These are phyloP conservation scores for Termitomyces sp. DNA, from an alignment of 768 basidiomycete genomes.

Conservation along the genomic window DNA sequence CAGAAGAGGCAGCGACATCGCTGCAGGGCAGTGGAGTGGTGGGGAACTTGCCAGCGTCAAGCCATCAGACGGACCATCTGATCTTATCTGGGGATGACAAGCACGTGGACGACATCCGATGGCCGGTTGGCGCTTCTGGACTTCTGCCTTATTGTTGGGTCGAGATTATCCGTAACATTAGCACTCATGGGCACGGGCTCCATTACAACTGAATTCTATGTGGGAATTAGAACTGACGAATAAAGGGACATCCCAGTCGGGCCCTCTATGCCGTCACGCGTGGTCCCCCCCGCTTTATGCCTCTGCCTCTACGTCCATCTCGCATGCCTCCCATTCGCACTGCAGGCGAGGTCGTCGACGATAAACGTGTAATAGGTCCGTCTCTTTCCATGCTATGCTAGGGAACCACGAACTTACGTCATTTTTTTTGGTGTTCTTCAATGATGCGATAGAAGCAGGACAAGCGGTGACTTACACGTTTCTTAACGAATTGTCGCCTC, in stretches of 20 bases:
- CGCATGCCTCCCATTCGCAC: background rate
- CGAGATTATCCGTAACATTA: background rate
- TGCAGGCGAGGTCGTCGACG: background rate
- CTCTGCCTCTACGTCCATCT: background rate
- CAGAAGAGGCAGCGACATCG: background rate
- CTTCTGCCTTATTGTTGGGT: slow-evolving; percentile 2
- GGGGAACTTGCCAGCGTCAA: background rate
- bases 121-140: background rate
- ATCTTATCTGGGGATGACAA: background rate
- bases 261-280: background rate
- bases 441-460: background rate
- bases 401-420: background rate
- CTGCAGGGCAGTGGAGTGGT: background rate
- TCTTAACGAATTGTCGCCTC: slow-evolving; percentile 52
- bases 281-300: background rate
- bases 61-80: background rate
- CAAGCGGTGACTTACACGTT: slow-evolving; percentile 50
- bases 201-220: background rate
- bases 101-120: background rate
- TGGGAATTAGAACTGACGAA: background rate
- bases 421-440: background rate
- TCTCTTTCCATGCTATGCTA: background rate
- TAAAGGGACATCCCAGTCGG: background rate
- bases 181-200: background rate
- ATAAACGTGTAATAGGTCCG: background rate